Base-by-base conservation (phyloP, 345 rosid species). In the Anacardium occidentale region DNA sequence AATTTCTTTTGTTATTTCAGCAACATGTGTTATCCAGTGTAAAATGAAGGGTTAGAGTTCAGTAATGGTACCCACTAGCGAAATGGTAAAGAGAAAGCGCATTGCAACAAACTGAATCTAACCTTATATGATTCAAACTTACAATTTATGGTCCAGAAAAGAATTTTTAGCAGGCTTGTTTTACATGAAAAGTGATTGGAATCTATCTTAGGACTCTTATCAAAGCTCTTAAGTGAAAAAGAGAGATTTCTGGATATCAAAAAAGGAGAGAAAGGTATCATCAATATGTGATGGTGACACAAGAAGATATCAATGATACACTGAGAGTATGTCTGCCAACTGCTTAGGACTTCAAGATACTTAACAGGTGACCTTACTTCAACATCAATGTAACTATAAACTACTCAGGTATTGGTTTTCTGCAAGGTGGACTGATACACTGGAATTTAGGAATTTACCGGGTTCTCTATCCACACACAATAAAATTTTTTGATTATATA, bases 71-170 rank as follows among this genome's bases (percentile, higher is more conserved):
- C 54, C 25, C 42, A 54, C 68, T 26, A 21, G 37, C 40, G 10
- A 48, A 65, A 68, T 52, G 8, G 47, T 56, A 50, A 62, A 7
- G 34, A 63, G 25, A 62, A 71, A 18, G 12, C 60, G 71, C 25
- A 57, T 57, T 54, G 52, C 11, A 42, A 17, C 18, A 50, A 64
- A 66, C 12, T 5, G 0, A 17, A 51, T 10, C 56, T 4, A n/a
- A 65, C 60, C 65, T 45, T 62, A 63, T 14, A 64, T 17, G 32
- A 55, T 47, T 53, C 29, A 24, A 17, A 56, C 42, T 22, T 40
- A 32, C 29, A 14, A 66, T 12, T 20, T 21, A 0, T 3, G 20
- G 15, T 25, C 66, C 50, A 40, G 18, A 55, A 62, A 9, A 17
- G 32, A 48, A 59, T 13, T 21, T 71, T 48, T 59, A 34, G 64